Conservation (phyloP, 768 basidiomycete genomes). For the Infundibulicybe gibba region DNA sequence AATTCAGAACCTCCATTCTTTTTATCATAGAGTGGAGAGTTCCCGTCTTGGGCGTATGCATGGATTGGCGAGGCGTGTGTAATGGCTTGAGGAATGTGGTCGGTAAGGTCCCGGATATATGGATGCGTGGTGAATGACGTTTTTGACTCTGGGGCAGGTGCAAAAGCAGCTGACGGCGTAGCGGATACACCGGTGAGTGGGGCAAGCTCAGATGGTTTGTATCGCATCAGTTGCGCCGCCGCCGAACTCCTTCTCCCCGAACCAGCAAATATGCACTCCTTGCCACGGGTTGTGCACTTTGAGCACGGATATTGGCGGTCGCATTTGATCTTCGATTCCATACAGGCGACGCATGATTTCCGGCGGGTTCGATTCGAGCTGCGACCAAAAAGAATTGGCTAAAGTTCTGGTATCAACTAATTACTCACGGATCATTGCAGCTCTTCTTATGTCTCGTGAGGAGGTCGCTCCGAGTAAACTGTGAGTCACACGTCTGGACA, state of each 20-base stretch:
- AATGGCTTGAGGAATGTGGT: not conserved
- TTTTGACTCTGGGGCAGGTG: not conserved
- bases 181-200: conserved; percentile 30
- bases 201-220: conserved; percentile 13
- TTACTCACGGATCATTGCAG: conserved; percentile 62
- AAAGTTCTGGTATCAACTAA: not conserved
- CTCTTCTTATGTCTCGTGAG: conserved; percentile 70
- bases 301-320: conserved; percentile 66
- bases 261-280: conserved; percentile 62
- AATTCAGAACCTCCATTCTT: no score
- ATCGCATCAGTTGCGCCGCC: conserved; percentile 32
- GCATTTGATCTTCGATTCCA: conserved; percentile 75
- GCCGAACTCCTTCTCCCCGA: conserved; percentile 36
- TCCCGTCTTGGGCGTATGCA: no score
- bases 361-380: conserved; percentile 55
- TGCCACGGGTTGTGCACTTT: conserved; percentile 58
- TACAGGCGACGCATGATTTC: conserved; percentile 69
- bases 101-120: not conserved
- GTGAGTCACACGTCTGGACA: conserved; percentile 56
- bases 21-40: no score
- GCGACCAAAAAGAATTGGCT: conserved; percentile 16
- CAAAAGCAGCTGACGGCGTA: conserved; percentile 1
- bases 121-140: not conserved
- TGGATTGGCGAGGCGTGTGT: not conserved
- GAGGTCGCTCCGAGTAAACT: conserved; percentile 73